Conservation (phyloP, 345 rosid genomes). For the Iberis pinnata region DNA sequence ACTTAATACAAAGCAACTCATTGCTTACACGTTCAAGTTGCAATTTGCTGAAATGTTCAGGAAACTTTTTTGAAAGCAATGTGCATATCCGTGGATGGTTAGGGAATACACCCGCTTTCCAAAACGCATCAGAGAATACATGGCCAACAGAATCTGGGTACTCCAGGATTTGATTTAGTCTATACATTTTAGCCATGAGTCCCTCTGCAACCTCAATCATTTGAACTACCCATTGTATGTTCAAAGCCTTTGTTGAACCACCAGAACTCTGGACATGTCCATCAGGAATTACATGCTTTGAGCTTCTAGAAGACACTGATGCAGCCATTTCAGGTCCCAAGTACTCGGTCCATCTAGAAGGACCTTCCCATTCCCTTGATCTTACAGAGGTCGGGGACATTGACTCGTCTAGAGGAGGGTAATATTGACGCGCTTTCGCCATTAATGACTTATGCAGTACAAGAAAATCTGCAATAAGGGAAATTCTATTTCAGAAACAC, state of each 20-base stretch:
- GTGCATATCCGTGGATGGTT: conserved; percentile 78
- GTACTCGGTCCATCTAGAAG: conserved; percentile 90
- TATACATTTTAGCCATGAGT: conserved; percentile 93
- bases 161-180: conserved; percentile 88
- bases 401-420: conserved; percentile 44
- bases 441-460: conserved; percentile 29
- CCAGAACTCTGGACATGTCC: conserved; percentile 57
- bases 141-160: conserved; percentile 76
- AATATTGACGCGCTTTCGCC: conserved; percentile 64
- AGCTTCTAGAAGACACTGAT: conserved; percentile 43
- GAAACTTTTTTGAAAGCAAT: conserved; percentile 87
- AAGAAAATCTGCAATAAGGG: conserved; percentile 1
- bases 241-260: conserved; percentile 75
- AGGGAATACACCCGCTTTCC: conserved; percentile 93
- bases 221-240: conserved; percentile 86
- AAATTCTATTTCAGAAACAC: conserved; percentile 6
- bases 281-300: conserved; percentile 53
- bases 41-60: conserved; percentile 86
- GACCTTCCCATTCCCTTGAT: conserved; percentile 90
- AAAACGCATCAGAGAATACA: conserved; percentile 71
- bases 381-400: conserved; percentile 53
- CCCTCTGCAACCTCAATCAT: conserved; percentile 93
- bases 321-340: conserved; percentile 67
- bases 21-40: conserved; percentile 90
- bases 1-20: conserved; percentile 4